Evolutionary conservation across 176 grass and related monocot genomes (phyloP), one percentile per base, ranked within the genome.

Genomic region (Triticum dicoccoides): DNA sequence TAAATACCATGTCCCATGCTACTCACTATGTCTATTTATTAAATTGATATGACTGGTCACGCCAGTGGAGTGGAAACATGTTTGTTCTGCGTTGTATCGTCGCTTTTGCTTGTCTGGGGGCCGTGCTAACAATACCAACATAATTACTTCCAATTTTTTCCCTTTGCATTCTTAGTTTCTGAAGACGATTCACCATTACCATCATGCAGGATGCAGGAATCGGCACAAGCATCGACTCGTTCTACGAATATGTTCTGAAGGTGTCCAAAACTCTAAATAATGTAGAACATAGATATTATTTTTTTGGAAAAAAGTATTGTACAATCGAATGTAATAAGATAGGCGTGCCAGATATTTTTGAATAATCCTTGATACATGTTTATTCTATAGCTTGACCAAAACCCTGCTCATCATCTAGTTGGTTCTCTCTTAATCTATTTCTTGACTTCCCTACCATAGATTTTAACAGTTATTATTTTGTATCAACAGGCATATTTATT

Each of bases 231-330:
- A 98, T 98, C 11, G 96, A 98, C 82, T 98, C 96, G 20, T 98
- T 98, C 73, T 98, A 98, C 79, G 96, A 98, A 76, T 98, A 98
- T 84, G 93, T 98, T 98, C 63, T 98, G 44, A 98, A 98, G 96
- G 96, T 78, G 86, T 84, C 37, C 5, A 25, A 34, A 45, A 58
- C 15, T 71, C 23, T 71, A 29, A 82, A 70, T 51, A 25, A 14
- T 47, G 12, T 75, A 63, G 61, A 8, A 21, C 56, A 21, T 21
- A 59, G 56, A 71, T 71, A 71, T 71, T 6, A 3, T 10, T 33
- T 20, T 56, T 56, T 56, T 21, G 10, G 34, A 61, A 63, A 34
- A 34, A 34, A 76, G 27, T 56, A 72, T 27, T 41, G 45, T 13
- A 78, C 79, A 11, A 45, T 73, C 27, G 4, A 49, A 58, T 63